Conservation (phyloP, 1,139 yeast genomes). For the Magnusiomyces sp. region DNA sequence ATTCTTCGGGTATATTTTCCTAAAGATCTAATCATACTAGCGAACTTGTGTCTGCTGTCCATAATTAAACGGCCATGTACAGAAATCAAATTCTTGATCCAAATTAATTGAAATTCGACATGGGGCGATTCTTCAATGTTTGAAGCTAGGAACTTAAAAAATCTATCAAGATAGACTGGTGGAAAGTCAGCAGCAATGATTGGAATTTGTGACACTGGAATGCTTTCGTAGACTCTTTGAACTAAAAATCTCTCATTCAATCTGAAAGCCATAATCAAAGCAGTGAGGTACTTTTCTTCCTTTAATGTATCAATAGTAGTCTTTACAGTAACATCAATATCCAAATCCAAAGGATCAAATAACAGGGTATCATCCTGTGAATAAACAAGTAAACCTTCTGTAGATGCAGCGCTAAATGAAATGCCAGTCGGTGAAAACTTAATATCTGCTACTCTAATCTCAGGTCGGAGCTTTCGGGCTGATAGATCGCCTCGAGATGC, state of each 20-base stretch:
- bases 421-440: conserved; percentile 85
- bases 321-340: conserved; percentile 83
- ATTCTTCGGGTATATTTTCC: conserved; percentile 68
- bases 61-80: conserved; percentile 73
- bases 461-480: conserved; percentile 67
- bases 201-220: conserved; percentile 68
- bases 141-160: conserved; percentile 65
- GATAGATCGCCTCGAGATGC: conserved; percentile 85
- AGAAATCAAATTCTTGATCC: conserved; percentile 65
- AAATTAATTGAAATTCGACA: conserved; percentile 69
- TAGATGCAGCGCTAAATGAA: conserved; percentile 90
- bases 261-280: conserved; percentile 89
- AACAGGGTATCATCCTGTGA: conserved; percentile 66
- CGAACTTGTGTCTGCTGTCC: conserved; percentile 53
- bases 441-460: conserved; percentile 66
- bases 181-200: conserved; percentile 66
- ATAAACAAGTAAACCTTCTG: conserved; percentile 83
- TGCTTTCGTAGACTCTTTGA: conserved; percentile 60
- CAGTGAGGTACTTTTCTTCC: conserved; percentile 67
- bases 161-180: conserved; percentile 57
- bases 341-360: conserved; percentile 94
- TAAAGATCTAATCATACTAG: conserved; percentile 58
- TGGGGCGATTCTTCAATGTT: conserved; percentile 71
- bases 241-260: conserved; percentile 73
- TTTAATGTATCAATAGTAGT: conserved; percentile 54